Percentiles rank a stretch among this genome's conserved stretches.
These are phyloP conservation scores for Corynascus novoguineensis DNA, from an alignment of 495 filamentous ascomycete species.

Conservation along the genomic window DNA sequence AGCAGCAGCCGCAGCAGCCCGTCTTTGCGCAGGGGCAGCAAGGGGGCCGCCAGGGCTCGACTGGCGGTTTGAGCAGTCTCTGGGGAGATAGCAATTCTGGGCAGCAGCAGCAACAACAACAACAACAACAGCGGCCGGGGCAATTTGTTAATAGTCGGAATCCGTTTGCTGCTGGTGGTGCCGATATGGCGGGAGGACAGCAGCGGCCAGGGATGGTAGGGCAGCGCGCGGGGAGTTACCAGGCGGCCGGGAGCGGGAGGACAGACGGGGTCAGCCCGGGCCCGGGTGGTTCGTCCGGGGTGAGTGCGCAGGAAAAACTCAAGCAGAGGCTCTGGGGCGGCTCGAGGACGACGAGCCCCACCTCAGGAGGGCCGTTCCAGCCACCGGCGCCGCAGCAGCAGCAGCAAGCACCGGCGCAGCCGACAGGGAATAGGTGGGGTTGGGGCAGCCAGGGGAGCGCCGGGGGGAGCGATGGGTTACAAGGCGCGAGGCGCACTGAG, in stretches of 20 bases:
- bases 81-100: constrained; percentile 76
- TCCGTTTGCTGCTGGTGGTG: constrained; percentile 16
- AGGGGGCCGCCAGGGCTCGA: constrained; percentile 20
- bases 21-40: constrained; percentile 43
- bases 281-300: constrained; percentile 22
- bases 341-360: constrained; percentile 40
- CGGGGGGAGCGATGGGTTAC: constrained; percentile 31
- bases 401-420: constrained; percentile 10
- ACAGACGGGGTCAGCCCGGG: constrained; percentile 28
- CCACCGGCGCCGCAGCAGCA: constrained; percentile 30
- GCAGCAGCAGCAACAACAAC: constrained; percentile 34
- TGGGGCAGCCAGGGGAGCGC: constrained; percentile 23
- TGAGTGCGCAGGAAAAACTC: constrained; percentile 43
- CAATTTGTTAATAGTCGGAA: constrained; percentile 22
- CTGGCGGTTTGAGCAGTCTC: constrained; percentile 59
- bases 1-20: constrained; percentile 44
- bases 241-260: constrained; percentile 37
- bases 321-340: constrained; percentile 49
- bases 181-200: not conserved
- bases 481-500: constrained; percentile 35
- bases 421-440: constrained; percentile 23
- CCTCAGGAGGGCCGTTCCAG: constrained; percentile 32
- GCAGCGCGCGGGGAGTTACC: constrained; percentile 68
- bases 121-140: constrained; percentile 28
- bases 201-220: constrained; percentile 36